Conservation (phyloP, 192 early-diverging fungal genomes). For the Backusella circina region DNA sequence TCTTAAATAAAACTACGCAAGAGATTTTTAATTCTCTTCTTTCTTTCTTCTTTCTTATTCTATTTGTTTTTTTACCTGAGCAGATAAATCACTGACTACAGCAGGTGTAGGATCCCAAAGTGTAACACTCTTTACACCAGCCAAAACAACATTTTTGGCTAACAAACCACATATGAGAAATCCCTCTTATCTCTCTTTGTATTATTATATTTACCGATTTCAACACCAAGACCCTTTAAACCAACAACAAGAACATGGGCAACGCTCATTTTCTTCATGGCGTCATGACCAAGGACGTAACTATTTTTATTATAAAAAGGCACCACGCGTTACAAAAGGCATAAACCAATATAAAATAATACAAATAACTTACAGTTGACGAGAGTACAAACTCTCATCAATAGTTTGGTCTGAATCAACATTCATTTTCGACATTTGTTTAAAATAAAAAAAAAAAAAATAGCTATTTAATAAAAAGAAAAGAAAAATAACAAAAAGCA, state of each 20-base stretch:
- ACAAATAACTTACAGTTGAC: slow-evolving; percentile 84
- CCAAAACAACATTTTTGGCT: slow-evolving; percentile 98
- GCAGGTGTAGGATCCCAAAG: slow-evolving; percentile 82
- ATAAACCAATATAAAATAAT: background rate
- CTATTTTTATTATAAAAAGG: slow-evolving; percentile 41
- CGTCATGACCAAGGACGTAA: slow-evolving; percentile 88
- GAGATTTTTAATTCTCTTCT: background rate
- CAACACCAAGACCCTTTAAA: slow-evolving; percentile 93
- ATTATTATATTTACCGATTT: slow-evolving; percentile 75
- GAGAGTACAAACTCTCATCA: slow-evolving; percentile 97
- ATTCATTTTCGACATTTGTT: slow-evolving; percentile 24
- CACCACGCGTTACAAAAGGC: background rate
- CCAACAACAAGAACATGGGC: slow-evolving; percentile 97
- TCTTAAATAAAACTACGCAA: slow-evolving; percentile 95
- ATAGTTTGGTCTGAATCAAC: slow-evolving; percentile 59
- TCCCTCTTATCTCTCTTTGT: background rate
- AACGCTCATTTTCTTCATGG: slow-evolving; percentile 97
- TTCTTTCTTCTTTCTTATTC: background rate
- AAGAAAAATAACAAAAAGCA: background rate
- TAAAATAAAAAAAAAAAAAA: background rate
- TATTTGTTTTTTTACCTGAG: slow-evolving; percentile 56
- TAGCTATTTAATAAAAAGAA: background rate
- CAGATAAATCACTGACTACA: slow-evolving; percentile 81
- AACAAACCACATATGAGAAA: background rate
- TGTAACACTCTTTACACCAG: slow-evolving; percentile 98